These are phyloP conservation scores for Rhododendron mucronatum DNA, from an alignment of 148 eudicot genomes.

Conservation along the genomic window DNA sequence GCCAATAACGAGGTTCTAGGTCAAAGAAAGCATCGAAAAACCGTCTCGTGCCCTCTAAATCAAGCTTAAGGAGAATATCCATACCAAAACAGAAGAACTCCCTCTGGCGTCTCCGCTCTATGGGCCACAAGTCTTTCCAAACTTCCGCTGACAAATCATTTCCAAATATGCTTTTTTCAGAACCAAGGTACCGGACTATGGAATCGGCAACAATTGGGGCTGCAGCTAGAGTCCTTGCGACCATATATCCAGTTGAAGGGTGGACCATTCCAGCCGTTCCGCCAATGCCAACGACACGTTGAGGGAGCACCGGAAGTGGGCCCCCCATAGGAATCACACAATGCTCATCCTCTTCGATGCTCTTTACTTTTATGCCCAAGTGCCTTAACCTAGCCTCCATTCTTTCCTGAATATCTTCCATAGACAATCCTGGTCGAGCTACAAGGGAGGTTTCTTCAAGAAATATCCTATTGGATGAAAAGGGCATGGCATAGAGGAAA, in stretches of 20 bases:
- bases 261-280: conserved; percentile 99
- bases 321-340: conserved; percentile 99
- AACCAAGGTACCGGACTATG: conserved; percentile 67
- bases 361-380: conserved; percentile 71
- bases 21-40: conserved; percentile 94
- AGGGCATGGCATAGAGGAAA: conserved; percentile 97
- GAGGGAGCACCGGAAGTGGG: conserved; percentile 88
- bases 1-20: conserved; percentile 96
- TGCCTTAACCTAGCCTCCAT: conserved; percentile 90
- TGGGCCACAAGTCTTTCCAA: conserved; percentile 95
- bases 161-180: conserved; percentile 35
- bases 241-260: conserved; percentile 99
- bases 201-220: conserved; percentile 85
- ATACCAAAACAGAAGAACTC: conserved; percentile 98
- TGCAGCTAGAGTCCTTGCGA: conserved; percentile 95
- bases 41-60: conserved; percentile 78
- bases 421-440: conserved; percentile 80
- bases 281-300: conserved; percentile 91
- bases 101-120: conserved; percentile 88
- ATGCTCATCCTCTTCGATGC: conserved; percentile 92
- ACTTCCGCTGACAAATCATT: conserved; percentile 63
- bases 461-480: conserved; percentile 68
- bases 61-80: conserved; percentile 93
- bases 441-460: conserved; percentile 96
- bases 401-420: conserved; percentile 85